These are phyloP conservation scores for Amanita rimosa DNA, from an alignment of 768 basidiomycete genomes.

Conservation along the genomic window DNA sequence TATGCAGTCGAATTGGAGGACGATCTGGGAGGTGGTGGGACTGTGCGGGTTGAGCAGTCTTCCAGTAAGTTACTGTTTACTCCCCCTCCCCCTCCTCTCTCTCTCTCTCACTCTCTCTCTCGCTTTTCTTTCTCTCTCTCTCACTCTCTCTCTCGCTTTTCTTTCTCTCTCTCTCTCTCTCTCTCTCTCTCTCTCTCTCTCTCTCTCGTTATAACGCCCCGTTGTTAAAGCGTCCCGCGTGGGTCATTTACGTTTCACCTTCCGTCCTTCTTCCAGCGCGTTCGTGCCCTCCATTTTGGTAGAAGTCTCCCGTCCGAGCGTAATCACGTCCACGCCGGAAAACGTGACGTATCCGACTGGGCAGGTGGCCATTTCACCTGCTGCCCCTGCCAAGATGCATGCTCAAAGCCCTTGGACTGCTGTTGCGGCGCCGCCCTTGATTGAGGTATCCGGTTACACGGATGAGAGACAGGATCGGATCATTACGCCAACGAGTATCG, in stretches of 20 bases:
- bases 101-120: too few relatives aligned
- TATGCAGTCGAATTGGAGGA: slow-evolving; percentile 50
- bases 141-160: too few relatives aligned
- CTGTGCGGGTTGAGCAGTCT: slow-evolving; percentile 45
- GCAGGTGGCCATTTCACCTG: slow-evolving; percentile 30
- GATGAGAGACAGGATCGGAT: slow-evolving; percentile 64
- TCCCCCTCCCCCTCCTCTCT: too few relatives aligned
- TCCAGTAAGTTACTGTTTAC: slow-evolving; percentile 45
- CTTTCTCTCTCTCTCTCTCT: too few relatives aligned
- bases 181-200: too few relatives aligned
- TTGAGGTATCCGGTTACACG: slow-evolving; percentile 43
- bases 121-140: too few relatives aligned
- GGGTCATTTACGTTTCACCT: slow-evolving; percentile 65
- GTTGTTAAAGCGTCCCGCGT: slow-evolving; percentile 50
- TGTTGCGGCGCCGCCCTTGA: slow-evolving; percentile 4
- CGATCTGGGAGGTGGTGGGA: slow-evolving; percentile 28
- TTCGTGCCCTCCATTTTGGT: slow-evolving; percentile 47
- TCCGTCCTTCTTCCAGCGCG: slow-evolving; percentile 18
- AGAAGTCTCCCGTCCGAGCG: slow-evolving; percentile 53
- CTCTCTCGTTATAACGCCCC: too few relatives aligned
- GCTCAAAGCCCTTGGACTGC: too few relatives aligned
- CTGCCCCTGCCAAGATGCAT: slow-evolving; percentile 23
- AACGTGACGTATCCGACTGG: slow-evolving; percentile 46
- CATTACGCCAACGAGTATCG: slow-evolving; percentile 42
- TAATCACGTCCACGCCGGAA: slow-evolving; percentile 39